These are phyloP conservation scores for Marasmius sp. DNA, from an alignment of 1,284 basidiomycete genomes.

Conservation along the genomic window DNA sequence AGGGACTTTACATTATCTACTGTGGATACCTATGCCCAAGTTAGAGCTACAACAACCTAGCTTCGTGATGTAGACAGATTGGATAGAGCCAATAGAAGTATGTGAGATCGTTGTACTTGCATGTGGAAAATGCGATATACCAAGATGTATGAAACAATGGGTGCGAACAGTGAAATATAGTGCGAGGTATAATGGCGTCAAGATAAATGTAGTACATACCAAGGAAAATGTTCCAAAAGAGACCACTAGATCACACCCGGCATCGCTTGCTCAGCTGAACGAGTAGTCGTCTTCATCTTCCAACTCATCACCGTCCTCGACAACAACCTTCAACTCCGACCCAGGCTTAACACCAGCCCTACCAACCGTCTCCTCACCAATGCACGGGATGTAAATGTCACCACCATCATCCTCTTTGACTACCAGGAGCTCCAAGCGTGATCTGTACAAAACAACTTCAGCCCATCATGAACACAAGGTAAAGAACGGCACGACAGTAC, in stretches of 20 bases:
- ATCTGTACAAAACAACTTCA: conserved; percentile 14
- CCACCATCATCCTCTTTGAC: conserved; percentile 24
- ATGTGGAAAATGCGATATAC: too few species aligned
- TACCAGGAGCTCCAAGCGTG: conserved; percentile 23
- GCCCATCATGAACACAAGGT: neutral
- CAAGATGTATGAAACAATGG: neutral
- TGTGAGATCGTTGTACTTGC: neutral
- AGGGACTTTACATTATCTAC: neutral
- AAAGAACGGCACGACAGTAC: conserved; percentile 20
- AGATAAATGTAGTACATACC: neutral
- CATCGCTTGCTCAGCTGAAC: neutral
- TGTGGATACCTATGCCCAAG: neutral
- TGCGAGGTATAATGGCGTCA: neutral
- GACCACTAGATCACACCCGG: neutral
- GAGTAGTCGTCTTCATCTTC: neutral
- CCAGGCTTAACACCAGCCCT: conserved; percentile 26
- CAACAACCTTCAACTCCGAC: conserved; percentile 15
- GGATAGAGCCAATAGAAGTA: neutral
- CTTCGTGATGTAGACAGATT: too few species aligned
- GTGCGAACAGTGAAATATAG: neutral
- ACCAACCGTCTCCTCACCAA: conserved; percentile 27
- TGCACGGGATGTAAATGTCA: conserved; percentile 26
- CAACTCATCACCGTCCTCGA: conserved; percentile 7
- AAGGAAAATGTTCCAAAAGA: neutral
- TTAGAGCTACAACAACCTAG: neutral